Conservation (phyloP, 768 basidiomycete species). For the Hygrophorus russula region DNA sequence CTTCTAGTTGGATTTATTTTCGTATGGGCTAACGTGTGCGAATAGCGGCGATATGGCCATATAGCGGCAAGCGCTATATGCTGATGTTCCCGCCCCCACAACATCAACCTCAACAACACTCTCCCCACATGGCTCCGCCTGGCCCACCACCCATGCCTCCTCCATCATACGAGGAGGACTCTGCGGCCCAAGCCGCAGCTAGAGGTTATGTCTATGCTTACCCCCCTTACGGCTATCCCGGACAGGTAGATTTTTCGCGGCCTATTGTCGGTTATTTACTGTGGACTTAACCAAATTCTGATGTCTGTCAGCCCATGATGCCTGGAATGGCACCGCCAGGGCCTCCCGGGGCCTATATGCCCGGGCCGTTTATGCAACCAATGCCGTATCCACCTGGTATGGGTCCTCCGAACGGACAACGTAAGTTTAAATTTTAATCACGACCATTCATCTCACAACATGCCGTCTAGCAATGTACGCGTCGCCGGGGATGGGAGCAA, state of each 20-base stretch:
- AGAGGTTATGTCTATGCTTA: slow-evolving; percentile 64
- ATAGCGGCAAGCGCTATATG: slow-evolving; percentile 78
- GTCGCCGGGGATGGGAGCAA: slow-evolving; percentile 66
- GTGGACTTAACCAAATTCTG: slow-evolving; percentile 1
- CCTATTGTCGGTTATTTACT: slow-evolving; percentile 1
- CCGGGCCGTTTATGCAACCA: slow-evolving; percentile 71
- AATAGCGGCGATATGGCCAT: slow-evolving; percentile 75
- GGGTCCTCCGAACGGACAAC: slow-evolving; percentile 53
- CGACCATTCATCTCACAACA: not conserved
- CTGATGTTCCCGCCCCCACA: slow-evolving; percentile 59
- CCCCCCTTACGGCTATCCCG: slow-evolving; percentile 67
- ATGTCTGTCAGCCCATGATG: slow-evolving; percentile 58
- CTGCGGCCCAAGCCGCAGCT: slow-evolving; percentile 45
- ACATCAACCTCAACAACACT: slow-evolving; percentile 51
- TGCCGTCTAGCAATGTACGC: slow-evolving; percentile 60
- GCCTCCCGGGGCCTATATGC: slow-evolving; percentile 73
- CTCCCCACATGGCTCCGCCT: slow-evolving; percentile 55
- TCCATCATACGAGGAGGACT: slow-evolving; percentile 72
- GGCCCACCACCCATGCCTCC: slow-evolving; percentile 62
- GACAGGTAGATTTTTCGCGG: slow-evolving; percentile 41
- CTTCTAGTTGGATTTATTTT: not conserved
- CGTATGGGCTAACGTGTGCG: not conserved
- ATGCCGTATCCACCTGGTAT: slow-evolving; percentile 77
- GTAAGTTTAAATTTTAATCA: slow-evolving; percentile 1
- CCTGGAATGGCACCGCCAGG: slow-evolving; percentile 71